Evolutionary conservation across 257 asterid species (phyloP).

Genomic region (Eustoma russellianum): DNA sequence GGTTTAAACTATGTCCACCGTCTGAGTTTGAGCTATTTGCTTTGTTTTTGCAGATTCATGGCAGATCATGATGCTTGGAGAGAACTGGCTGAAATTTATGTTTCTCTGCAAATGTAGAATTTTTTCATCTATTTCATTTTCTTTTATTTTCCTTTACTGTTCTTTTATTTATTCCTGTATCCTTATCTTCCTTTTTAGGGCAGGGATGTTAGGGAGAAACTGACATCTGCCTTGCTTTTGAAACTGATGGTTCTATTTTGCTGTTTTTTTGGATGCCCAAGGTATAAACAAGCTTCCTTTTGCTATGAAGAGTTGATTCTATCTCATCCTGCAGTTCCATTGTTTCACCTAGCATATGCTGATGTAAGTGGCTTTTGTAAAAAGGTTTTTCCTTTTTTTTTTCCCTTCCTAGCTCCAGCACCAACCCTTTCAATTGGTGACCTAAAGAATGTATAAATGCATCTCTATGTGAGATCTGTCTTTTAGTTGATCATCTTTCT

Average conservation of each 20-base stretch:
- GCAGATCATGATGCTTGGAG: conserved; percentile 99
- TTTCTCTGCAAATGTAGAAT: conserved; percentile 89
- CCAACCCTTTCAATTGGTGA: too few species aligned
- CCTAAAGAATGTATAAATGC: background rate
- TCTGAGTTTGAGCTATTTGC: conserved; percentile 14
- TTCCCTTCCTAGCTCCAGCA: too few species aligned
- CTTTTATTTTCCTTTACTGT: background rate
- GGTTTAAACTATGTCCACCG: conserved; percentile 7
- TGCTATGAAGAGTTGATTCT: conserved; percentile 96
- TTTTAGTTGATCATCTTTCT: too few species aligned
- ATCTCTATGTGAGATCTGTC: background rate
- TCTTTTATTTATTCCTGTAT: background rate
- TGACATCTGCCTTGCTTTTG: too few species aligned
- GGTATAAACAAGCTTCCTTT: conserved; percentile 96
- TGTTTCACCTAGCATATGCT: conserved; percentile 84
- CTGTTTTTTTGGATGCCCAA: conserved; percentile 16
- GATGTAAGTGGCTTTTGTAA: conserved; percentile 56
- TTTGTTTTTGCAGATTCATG: conserved; percentile 84
- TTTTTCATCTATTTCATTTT: background rate
- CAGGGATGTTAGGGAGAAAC: background rate
- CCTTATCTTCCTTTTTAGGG: background rate
- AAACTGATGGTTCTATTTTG: background rate
- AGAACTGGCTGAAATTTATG: conserved; percentile 90
- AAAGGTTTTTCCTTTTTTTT: too few species aligned
- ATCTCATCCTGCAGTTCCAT: conserved; percentile 83